These are phyloP conservation scores for Pachysolen tannophilus DNA, from an alignment of 805 yeast genomes.

Conservation along the genomic window DNA sequence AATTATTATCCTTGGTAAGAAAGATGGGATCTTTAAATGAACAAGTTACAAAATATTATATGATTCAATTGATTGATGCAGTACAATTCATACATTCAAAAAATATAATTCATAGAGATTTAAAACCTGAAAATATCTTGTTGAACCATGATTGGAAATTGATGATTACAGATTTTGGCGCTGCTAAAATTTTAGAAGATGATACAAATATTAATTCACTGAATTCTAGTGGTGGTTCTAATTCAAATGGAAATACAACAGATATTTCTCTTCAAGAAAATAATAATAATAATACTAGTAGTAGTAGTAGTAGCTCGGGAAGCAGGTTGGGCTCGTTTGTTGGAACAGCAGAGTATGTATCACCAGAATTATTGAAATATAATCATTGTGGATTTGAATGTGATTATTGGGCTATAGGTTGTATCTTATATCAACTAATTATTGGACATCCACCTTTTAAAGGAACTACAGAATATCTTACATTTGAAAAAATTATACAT, in stretches of 20 bases:
- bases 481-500: slow-evolving; percentile 81
- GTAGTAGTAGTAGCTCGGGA: too few relatives aligned
- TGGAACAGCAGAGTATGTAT: slow-evolving; percentile 80
- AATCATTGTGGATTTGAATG: slow-evolving; percentile 79
- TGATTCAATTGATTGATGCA: slow-evolving; percentile 84
- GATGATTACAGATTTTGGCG: slow-evolving; percentile 95
- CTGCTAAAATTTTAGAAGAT: slow-evolving; percentile 73
- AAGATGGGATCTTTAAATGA: slow-evolving; percentile 74
- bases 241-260: slow-evolving; percentile 1
- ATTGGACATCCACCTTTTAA: slow-evolving; percentile 87
- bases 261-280: background rate
- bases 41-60: slow-evolving; percentile 67
- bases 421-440: slow-evolving; percentile 76
- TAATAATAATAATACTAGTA: slow-evolving; percentile 22
- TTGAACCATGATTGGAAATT: slow-evolving; percentile 79
- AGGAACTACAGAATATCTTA: slow-evolving; percentile 75
- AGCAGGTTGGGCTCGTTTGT: slow-evolving; percentile 76
- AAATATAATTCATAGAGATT: slow-evolving; percentile 88
- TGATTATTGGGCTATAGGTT: slow-evolving; percentile 93
- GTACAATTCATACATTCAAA: slow-evolving; percentile 80
- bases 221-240: slow-evolving; percentile 13
- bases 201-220: slow-evolving; percentile 11
- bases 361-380: slow-evolving; percentile 74
- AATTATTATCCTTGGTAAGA: slow-evolving; percentile 70
- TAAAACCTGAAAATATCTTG: slow-evolving; percentile 90